Percentiles rank a stretch among this genome's conserved stretches.
These are phyloP conservation scores for Leccinum longicurvipes DNA, from an alignment of 768 basidiomycete genomes.

Conservation along the genomic window DNA sequence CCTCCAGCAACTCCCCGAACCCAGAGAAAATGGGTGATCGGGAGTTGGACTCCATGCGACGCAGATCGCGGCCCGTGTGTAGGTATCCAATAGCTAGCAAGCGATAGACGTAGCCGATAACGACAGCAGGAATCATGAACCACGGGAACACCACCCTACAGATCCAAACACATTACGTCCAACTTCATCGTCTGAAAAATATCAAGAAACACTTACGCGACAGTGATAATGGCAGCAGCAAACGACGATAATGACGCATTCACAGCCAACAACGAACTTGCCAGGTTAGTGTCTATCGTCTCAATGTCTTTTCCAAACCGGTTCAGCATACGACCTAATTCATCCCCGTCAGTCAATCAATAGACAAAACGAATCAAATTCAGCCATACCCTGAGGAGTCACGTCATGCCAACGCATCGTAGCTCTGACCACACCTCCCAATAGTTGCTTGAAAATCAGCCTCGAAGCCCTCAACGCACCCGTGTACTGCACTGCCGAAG, in stretches of 20 bases:
- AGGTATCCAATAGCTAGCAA: slow-evolving; percentile 68
- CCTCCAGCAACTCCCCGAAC: slow-evolving; percentile 79
- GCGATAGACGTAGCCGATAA: slow-evolving; percentile 75
- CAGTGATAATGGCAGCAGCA: slow-evolving; percentile 69
- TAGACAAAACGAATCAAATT: neutral
- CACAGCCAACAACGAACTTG: slow-evolving; percentile 67
- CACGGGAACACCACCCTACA: slow-evolving; percentile 68
- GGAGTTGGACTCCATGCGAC: slow-evolving; percentile 88
- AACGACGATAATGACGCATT: slow-evolving; percentile 77
- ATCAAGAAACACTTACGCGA: slow-evolving; percentile 46
- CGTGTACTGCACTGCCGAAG: slow-evolving; percentile 54
- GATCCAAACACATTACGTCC: neutral
- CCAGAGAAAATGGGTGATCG: slow-evolving; percentile 82
- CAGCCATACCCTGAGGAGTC: slow-evolving; percentile 63
- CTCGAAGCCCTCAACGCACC: slow-evolving; percentile 41
- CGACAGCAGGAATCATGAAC: slow-evolving; percentile 73
- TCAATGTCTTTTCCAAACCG: slow-evolving; percentile 87
- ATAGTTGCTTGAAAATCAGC: slow-evolving; percentile 45
- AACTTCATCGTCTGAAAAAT: slow-evolving; percentile 5
- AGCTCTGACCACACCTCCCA: slow-evolving; percentile 70
- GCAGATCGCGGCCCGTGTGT: slow-evolving; percentile 77
- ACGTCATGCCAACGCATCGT: slow-evolving; percentile 86
- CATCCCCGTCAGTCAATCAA: neutral
- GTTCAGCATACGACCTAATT: slow-evolving; percentile 75
- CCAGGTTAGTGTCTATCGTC: slow-evolving; percentile 75